Base-by-base conservation (phyloP, 2,329 filamentous ascomycete species). In the Penicillium hesseltinei region DNA sequence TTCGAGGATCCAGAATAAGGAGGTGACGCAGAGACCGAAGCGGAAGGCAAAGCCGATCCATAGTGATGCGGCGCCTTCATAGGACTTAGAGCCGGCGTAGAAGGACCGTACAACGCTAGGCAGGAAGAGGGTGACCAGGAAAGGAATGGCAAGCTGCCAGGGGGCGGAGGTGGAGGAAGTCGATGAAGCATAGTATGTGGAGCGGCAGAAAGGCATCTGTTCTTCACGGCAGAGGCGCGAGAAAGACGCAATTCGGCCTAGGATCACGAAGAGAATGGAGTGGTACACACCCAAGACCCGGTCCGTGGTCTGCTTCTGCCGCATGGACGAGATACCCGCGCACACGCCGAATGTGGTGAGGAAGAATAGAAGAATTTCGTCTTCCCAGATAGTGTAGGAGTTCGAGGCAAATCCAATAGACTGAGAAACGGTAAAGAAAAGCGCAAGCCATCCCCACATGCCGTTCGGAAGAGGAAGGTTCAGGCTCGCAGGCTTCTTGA, bases 381-480 rank as follows among this genome's bases (percentile, higher is more conserved):
- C 94, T 77, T 99, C 94, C 92, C 94, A 99, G 64, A 99, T 96
- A 0, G 93, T 97, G 76, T 92, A 99, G 0, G 94, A 99, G 76
- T 99, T 99, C 4, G 94, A 94, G 0, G 93, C 93, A 72, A 97
- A 99, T 8, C 94, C 93, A 51, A 90, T 80, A n/a, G 92, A 95
- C 69, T 96, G 91, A 60, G 89, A 86, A n/a, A 92, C 73, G 0
- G 92, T 92, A 65, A 96, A 91, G 15, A 92, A 72, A 27, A 91
- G 79, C 6, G 91, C 88, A 58, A 96, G 79, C 87, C 90, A 93
- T n/a, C 91, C 89, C 92, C 93, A 99, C 53, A 92, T 77, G 0
- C 85, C 89, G n/a, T 76, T 84, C 0, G 92, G 92, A 10, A 91
- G 66, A 36, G 90, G 81, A 17, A 78, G 72, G 47, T 68, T 69